Base-by-base conservation (phyloP, 202 grass and related monocot species). In the Digitaria exilis region DNA sequence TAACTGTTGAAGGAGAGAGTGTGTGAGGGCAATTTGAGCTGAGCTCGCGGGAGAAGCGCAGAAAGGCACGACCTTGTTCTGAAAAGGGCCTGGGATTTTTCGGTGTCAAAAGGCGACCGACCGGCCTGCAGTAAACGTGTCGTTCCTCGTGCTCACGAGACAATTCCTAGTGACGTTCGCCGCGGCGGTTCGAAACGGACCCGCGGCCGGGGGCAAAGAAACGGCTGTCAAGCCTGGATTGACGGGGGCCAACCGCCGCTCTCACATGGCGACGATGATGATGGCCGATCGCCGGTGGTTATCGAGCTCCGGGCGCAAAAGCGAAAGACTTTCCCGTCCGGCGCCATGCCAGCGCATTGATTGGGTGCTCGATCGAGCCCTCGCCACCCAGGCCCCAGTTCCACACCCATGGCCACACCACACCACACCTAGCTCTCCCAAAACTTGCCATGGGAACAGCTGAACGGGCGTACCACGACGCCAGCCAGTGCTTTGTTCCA, bases 161-260 rank as follows among this genome's bases (percentile, higher is more conserved):
- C 84, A 73, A 12, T 32, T 24, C 57, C 58, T 56, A 11, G 67
- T 80, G 67, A 80, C 37, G 67, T 14, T 45, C 22, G 41, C 26
- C 26, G 29, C 10, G 59, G 26, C 46, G 42, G 16, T 66, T 57
- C 84, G 62, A 73, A 74, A 0, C 58, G 14, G 34, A 46, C 58
- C 65, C 6, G 26, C 37, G 37, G 7, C 14, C 26, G 60, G 26
- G 28, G n/a, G n/a, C n/a, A 32, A 31, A 31, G 45, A 39, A 44
- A 1, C 81, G 59, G 75, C 17, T 80, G 87, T 69, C 76, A 59
- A 63, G 82, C 52, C 63, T 44, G 82, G 70, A 75, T 75, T 68
- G 59, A 75, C 50, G 60, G 66, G 73, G 2, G 73, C 73, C 46
- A 46, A 81, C 78, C 54, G 58, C 13, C 43, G 69, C 64, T 75